These are phyloP conservation scores for Nemania sp. DNA, from an alignment of 2,329 filamentous ascomycete genomes.

Conservation along the genomic window DNA sequence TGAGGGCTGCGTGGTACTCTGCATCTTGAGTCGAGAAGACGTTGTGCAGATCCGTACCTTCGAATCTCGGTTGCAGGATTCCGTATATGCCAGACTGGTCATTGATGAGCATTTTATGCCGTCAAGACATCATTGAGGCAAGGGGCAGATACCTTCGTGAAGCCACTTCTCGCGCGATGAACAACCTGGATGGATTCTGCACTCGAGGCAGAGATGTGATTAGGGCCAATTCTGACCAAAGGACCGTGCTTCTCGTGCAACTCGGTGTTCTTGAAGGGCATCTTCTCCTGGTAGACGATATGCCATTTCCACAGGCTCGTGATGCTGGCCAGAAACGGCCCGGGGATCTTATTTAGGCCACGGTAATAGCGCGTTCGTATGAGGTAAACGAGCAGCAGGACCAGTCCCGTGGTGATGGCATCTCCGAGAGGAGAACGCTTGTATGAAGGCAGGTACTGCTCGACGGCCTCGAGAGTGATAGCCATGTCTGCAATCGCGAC, in stretches of 20 bases:
- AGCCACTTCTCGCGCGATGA: slow-evolving; percentile 14
- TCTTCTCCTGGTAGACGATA: slow-evolving; percentile 8
- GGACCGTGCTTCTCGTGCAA: slow-evolving; percentile 23
- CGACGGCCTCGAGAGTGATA: background rate
- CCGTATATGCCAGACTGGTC: slow-evolving; percentile 19
- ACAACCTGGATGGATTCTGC: slow-evolving; percentile 18
- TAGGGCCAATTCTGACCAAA: slow-evolving; percentile 24
- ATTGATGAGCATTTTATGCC: background rate
- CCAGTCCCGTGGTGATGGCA: background rate
- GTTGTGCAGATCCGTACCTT: slow-evolving; percentile 19
- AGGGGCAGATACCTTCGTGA: slow-evolving; percentile 13
- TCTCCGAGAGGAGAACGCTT: background rate
- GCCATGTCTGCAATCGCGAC: background rate
- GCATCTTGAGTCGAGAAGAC: slow-evolving; percentile 24
- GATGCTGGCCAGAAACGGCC: slow-evolving; percentile 20
- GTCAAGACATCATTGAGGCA: background rate
- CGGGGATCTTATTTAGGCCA: slow-evolving; percentile 19
- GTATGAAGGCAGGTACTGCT: slow-evolving; percentile 1
- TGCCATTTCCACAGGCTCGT: slow-evolving; percentile 25
- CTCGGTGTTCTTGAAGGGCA: slow-evolving; percentile 17
- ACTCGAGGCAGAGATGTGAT: slow-evolving; percentile 26
- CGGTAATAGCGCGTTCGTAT: slow-evolving; percentile 16
- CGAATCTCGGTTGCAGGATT: slow-evolving; percentile 18
- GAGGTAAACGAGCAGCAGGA: slow-evolving; percentile 5
- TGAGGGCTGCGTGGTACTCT: slow-evolving; percentile 24